Base-by-base conservation (phyloP, 164 flowering plant species). In the Macadamia tetraphylla region DNA sequence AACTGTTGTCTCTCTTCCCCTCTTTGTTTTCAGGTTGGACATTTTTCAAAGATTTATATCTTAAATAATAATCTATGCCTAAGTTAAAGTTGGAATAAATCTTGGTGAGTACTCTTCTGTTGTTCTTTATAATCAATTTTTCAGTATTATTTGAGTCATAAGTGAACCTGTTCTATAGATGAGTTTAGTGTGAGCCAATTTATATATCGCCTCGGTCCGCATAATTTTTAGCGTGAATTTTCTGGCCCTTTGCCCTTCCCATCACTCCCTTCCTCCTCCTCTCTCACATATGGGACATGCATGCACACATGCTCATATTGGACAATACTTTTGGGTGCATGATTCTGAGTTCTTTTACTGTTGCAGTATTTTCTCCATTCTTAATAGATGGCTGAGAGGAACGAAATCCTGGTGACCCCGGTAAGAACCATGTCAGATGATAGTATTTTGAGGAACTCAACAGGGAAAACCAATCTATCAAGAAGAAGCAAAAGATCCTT, bases 381-480 rank as follows among this genome's bases (percentile, higher is more conserved):
- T 2, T 53, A 58, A 9, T 62, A 51, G 67, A 81, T 80, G 85
- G 81, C 78, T 6, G 79, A 73, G 73, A 74, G 71, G 74, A 59
- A 75, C n/a, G 71, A 62, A 32, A 23, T 68, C 48, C 55, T 75
- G 29, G 62, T 62, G 67, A 63, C 74, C 42, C 76, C 75, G 6
- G 78, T 71, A 55, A 42, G 46, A 44, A 65, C 56, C 35, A 49
- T 69, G 69, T 43, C 64, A 5, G 64, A 62, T 32, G 73, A 51
- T 58, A 66, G 49, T 61, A 23, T 58, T 66, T 17, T 51, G 15
- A 77, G 83, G 79, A 61, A 73, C 35, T 85, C 94, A 51, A 70
- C 75, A 11, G 85, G 80, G 58, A 76, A 70, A 32, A 57, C 64
- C 55, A 70, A 11, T 65, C 67, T 76, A 63, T 67, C 70, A 57